These are phyloP conservation scores for Monascus ruber DNA, from an alignment of 2,329 filamentous ascomycete species.

Conservation along the genomic window DNA sequence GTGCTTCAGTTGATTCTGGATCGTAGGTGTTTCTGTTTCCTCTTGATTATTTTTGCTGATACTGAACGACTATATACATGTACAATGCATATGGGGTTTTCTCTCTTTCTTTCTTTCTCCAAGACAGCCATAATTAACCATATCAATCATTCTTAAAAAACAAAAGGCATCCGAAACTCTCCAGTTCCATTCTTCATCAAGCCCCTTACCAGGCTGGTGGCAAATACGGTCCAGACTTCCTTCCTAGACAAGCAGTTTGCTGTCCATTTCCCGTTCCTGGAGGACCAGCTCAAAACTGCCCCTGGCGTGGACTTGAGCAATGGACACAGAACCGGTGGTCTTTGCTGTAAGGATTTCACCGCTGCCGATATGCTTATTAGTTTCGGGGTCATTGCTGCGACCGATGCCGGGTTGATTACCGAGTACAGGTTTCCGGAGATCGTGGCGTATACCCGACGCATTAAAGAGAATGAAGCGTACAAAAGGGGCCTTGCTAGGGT, in stretches of 20 bases:
- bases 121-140: conserved; percentile 2
- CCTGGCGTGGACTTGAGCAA: conserved; percentile 12
- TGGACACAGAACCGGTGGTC: conserved; percentile 14
- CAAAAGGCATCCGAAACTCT: conserved; percentile 35
- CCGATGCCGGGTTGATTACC: conserved; percentile 19
- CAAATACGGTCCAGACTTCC: conserved; percentile 29
- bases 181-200: conserved; percentile 59
- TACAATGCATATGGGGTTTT: too few species aligned
- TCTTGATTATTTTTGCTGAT: not conserved
- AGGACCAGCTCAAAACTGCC: conserved; percentile 32
- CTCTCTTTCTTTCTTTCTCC: not conserved
- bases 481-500: conserved; percentile 31
- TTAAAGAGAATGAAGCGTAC: conserved; percentile 28
- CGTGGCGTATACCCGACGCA: conserved; percentile 22
- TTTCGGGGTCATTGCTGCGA: conserved; percentile 32
- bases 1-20: conserved; percentile 53
- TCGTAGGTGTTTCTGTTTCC: conserved; percentile 28
- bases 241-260: conserved; percentile 32
- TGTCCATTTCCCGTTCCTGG: conserved; percentile 34
- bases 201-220: conserved; percentile 48
- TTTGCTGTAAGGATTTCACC: conserved; percentile 34
- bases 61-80: conserved; percentile 1
- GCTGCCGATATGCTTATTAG: conserved; percentile 39
- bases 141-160: not conserved
- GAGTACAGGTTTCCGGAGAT: conserved; percentile 28